phyloP scores from a whole-genome alignment of 2,329 filamentous ascomycete species.

The Botrytis fragariae region DNA sequence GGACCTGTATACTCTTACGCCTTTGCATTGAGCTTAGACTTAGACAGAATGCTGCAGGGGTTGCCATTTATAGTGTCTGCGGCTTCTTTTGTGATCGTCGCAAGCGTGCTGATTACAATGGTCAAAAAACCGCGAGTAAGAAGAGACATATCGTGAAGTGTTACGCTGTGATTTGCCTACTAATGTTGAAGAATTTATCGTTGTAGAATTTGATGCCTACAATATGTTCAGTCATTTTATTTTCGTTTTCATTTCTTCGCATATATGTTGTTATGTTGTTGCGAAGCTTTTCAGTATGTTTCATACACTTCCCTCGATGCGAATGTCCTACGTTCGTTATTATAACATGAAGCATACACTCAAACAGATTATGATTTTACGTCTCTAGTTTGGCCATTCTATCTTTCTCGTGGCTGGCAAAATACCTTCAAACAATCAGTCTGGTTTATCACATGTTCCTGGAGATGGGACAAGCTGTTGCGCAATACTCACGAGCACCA shows the following conservation, averaged over 20 bases:
- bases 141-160: no score
- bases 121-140: no score
- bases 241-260: not conserved
- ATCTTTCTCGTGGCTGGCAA: not conserved
- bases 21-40: no score
- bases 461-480: not conserved
- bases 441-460: not conserved
- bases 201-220: not conserved
- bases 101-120: no score
- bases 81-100: no score
- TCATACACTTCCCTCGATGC: not conserved
- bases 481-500: not conserved
- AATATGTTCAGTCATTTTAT: not conserved
- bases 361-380: not conserved
- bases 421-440: not conserved
- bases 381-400: not conserved
- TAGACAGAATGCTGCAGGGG: no score
- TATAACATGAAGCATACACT: not conserved
- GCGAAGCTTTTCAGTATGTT: not conserved
- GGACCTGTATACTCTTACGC: no score
- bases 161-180: no score
- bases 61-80: no score
- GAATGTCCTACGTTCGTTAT: not conserved
- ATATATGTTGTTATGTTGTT: not conserved
- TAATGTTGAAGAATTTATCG: no score